These are phyloP conservation scores for Penicillium capsulatum DNA, from an alignment of 2,329 filamentous ascomycete species.

Conservation along the genomic window DNA sequence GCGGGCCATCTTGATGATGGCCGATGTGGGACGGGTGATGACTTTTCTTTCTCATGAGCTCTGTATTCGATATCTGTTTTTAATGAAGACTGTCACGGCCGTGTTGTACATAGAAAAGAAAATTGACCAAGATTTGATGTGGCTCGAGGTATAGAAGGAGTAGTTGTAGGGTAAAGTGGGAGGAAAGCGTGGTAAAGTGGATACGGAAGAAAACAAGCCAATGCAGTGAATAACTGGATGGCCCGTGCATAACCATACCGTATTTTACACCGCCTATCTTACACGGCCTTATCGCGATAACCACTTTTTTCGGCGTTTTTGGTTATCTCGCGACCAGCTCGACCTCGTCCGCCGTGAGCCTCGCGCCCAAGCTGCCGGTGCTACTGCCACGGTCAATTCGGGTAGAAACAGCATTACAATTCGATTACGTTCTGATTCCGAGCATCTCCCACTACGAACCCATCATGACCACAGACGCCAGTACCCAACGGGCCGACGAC, in stretches of 20 bases:
- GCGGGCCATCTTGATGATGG: constrained; percentile 22
- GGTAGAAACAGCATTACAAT: no score
- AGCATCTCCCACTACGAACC: neutral
- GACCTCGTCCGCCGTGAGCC: neutral
- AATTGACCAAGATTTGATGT: constrained; percentile 12
- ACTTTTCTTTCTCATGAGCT: constrained; percentile 21
- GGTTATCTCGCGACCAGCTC: neutral
- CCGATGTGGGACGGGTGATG: constrained; percentile 20
- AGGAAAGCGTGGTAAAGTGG: no score
- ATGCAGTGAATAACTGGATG: no score
- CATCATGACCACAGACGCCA: neutral
- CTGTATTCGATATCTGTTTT: constrained; percentile 23
- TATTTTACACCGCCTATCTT: neutral
- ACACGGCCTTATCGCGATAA: constrained; percentile 7
- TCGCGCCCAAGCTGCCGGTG: neutral
- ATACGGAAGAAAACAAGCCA: no score
- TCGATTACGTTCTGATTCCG: neutral
- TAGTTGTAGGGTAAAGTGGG: no score
- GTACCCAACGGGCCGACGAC: neutral
- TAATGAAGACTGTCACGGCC: constrained; percentile 23
- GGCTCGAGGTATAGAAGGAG: constrained; percentile 14
- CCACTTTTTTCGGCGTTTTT: neutral
- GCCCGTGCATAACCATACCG: no score
- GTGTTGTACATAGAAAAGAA: constrained; percentile 20
- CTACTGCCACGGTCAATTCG: neutral